Conservation (phyloP, 768 basidiomycete species). For the Lactarius akahatsu region DNA sequence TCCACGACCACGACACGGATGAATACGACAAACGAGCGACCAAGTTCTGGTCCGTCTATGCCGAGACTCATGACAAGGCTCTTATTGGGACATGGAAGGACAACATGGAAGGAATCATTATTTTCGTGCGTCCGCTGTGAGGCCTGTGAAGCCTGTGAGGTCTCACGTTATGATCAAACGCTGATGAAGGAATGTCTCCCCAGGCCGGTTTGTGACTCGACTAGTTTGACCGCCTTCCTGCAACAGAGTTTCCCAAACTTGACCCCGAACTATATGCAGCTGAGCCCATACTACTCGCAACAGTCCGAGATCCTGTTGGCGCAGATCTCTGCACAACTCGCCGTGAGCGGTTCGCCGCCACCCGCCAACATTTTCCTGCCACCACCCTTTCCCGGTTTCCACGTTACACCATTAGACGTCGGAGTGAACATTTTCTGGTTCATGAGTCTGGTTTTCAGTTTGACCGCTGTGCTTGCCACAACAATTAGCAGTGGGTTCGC, state of each 20-base stretch:
- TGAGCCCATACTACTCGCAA: background rate
- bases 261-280: slow-evolving; percentile 7
- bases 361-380: background rate
- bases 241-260: slow-evolving; percentile 15
- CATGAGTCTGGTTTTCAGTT: slow-evolving; percentile 37
- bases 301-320: slow-evolving; percentile 14
- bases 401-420: slow-evolving; percentile 35
- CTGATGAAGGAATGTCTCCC: background rate
- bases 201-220: slow-evolving; percentile 20
- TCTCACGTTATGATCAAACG: background rate
- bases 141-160: too few species aligned
- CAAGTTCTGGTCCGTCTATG: slow-evolving; percentile 21
- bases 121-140: slow-evolving; percentile 36
- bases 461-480: slow-evolving; percentile 43
- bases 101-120: slow-evolving; percentile 44
- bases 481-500: slow-evolving; percentile 35
- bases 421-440: slow-evolving; percentile 47
- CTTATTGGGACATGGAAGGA: slow-evolving; percentile 42
- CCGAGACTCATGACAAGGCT: slow-evolving; percentile 30
- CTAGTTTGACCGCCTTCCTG: slow-evolving; percentile 17
- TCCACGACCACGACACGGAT: background rate
- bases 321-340: slow-evolving; percentile 20
- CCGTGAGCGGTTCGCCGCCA: background rate
- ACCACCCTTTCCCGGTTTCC: slow-evolving; percentile 9
- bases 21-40: slow-evolving; percentile 26